Percentiles rank a stretch among this genome's conserved stretches.
phyloP scores from a whole-genome alignment of 345 rosid species.

The Laguncularia racemosa region DNA sequence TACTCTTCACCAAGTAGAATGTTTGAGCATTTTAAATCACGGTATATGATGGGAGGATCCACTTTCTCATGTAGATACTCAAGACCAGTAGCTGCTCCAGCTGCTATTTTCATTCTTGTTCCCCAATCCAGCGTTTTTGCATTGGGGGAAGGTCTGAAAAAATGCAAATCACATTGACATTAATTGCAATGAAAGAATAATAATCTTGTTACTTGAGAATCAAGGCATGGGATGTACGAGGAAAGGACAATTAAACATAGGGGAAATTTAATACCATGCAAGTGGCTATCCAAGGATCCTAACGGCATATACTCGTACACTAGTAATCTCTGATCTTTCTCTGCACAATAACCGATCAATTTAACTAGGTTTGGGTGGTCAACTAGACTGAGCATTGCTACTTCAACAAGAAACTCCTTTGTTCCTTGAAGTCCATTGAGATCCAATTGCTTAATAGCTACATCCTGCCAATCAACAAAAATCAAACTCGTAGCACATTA shows the following conservation, averaged over 20 bases:
- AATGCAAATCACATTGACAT: not conserved
- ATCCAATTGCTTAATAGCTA: conserved; percentile 90
- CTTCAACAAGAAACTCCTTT: conserved; percentile 84
- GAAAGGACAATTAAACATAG: conserved; percentile 1
- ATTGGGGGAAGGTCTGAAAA: conserved; percentile 43
- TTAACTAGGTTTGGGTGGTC: conserved; percentile 85
- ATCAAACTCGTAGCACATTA: not conserved
- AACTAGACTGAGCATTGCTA: conserved; percentile 60
- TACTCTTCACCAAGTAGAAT: conserved; percentile 73
- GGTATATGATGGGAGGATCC: conserved; percentile 77
- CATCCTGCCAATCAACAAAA: conserved; percentile 33
- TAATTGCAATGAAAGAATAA: too few species aligned
- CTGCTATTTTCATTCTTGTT: conserved; percentile 80
- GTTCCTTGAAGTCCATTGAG: conserved; percentile 77
- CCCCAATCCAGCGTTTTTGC: conserved; percentile 68
- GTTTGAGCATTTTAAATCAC: conserved; percentile 84
- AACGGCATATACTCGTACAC: conserved; percentile 85
- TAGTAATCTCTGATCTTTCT: conserved; percentile 78
- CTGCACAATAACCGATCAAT: conserved; percentile 84
- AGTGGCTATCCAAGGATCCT: conserved; percentile 77
- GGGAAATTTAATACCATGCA: conserved; percentile 46
- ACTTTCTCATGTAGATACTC: conserved; percentile 77
- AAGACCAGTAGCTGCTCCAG: conserved; percentile 81
- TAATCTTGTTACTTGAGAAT: not conserved
- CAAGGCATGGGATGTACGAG: not conserved